Evolutionary conservation across 805 yeast genomes (phyloP).

Genomic region (Scheffersomyces ergatensis): DNA sequence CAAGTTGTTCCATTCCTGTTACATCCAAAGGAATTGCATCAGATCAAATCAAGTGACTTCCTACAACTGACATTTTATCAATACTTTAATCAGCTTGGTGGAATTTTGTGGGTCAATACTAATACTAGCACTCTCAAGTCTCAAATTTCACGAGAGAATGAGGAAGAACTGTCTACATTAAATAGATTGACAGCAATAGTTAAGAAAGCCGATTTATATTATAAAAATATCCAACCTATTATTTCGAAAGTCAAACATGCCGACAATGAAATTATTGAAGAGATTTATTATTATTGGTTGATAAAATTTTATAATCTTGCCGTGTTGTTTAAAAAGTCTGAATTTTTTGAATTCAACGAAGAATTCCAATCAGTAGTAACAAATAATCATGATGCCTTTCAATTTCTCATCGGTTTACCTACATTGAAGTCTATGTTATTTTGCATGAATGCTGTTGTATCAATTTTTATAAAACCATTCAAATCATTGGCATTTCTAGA

Average conservation of each 20-base stretch:
- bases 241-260: conserved; percentile 5
- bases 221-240: conserved; percentile 16
- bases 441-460: conserved; percentile 20
- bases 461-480: conserved; percentile 27
- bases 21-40: conserved; percentile 19
- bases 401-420: not conserved
- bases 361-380: conserved; percentile 16
- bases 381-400: not conserved
- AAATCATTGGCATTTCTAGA: conserved; percentile 19
- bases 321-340: conserved; percentile 21
- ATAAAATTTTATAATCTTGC: conserved; percentile 19
- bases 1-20: conserved; percentile 18
- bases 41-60: conserved; percentile 20
- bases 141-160: no score
- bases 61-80: conserved; percentile 29
- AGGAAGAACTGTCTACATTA: no score
- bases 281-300: conserved; percentile 19
- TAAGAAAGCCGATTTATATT: conserved; percentile 21
- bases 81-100: conserved; percentile 11
- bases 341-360: conserved; percentile 20
- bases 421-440: conserved; percentile 17
- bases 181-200: conserved; percentile 1
- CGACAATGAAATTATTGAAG: conserved; percentile 8
- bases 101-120: conserved; percentile 9
- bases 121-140: no score